Conservation (phyloP, 2,329 filamentous ascomycete genomes). For the Sporothrix sp. region DNA sequence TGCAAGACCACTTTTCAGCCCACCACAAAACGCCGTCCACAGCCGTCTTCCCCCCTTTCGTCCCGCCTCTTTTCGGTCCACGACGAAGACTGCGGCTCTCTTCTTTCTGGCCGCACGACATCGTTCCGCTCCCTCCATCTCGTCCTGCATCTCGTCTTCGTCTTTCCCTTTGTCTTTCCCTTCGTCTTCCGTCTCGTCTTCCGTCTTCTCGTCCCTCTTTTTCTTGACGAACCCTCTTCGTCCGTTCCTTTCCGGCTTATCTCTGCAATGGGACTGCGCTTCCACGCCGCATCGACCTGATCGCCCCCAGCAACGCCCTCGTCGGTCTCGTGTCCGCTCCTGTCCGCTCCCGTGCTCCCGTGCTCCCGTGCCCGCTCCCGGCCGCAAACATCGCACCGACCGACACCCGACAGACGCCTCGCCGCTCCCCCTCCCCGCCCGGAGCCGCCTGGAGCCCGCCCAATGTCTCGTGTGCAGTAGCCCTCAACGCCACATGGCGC, state of each 20-base stretch:
- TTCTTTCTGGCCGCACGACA: neutral
- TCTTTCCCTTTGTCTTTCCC: neutral
- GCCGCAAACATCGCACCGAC: neutral
- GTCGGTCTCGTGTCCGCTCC: no score
- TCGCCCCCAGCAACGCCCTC: no score
- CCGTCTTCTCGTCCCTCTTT: neutral
- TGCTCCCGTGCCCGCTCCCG: no score
- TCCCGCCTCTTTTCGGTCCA: neutral
- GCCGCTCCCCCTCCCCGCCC: neutral
- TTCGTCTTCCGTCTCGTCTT: neutral
- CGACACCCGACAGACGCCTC: neutral
- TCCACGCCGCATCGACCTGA: no score
- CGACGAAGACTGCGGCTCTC: neutral
- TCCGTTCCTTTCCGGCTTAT: no score
- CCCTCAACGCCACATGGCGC: constrained; percentile 12
- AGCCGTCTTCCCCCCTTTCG: neutral
- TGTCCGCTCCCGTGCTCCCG: no score
- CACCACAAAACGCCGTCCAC: no score
- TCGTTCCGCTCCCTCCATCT: neutral
- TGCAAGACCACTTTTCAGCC: no score
- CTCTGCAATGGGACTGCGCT: no score
- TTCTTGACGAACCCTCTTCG: neutral
- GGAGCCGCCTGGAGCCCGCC: neutral
- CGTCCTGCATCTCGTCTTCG: neutral
- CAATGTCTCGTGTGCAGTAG: constrained; percentile 12